Evolutionary conservation across 106 monocot genomes (phyloP).

Genomic region (Triglochin maritima): DNA sequence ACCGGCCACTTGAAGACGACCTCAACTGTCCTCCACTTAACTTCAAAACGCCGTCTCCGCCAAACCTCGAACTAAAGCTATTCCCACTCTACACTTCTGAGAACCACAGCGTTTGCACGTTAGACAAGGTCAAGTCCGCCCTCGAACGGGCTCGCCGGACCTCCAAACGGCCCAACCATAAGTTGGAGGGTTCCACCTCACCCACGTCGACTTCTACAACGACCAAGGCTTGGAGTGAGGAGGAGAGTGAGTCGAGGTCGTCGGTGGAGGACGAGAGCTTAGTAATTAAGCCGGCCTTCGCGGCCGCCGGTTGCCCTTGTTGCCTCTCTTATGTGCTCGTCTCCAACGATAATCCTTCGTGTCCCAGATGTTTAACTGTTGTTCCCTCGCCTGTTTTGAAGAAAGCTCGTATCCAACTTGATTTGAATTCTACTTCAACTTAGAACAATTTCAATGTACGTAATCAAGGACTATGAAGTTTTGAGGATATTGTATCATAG

Average conservation of each 20-base stretch:
- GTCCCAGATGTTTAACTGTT: constrained; percentile 49
- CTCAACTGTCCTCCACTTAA: constrained; percentile 15
- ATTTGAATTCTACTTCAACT: constrained; percentile 4
- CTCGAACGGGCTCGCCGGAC: constrained; percentile 40
- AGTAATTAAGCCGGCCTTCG: constrained; percentile 14
- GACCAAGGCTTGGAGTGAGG: neutral
- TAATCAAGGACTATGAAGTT: no score
- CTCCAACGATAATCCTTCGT: constrained; percentile 36
- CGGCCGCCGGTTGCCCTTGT: constrained; percentile 63
- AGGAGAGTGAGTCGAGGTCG: constrained; percentile 2
- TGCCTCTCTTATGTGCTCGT: constrained; percentile 77
- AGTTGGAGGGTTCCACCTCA: constrained; percentile 6
- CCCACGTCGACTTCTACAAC: constrained; percentile 13
- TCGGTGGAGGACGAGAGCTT: constrained; percentile 2
- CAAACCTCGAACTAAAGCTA: constrained; percentile 20
- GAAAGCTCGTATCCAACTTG: constrained; percentile 36
- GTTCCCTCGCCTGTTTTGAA: constrained; percentile 27
- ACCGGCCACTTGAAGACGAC: constrained; percentile 22
- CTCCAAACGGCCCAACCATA: neutral
- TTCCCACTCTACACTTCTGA: constrained; percentile 6
- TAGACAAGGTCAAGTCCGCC: constrained; percentile 58
- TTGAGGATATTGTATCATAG: no score
- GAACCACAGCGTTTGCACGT: constrained; percentile 67
- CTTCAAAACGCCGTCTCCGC: constrained; percentile 13
- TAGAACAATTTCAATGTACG: no score